These are phyloP conservation scores for Mentha longifolia DNA, from an alignment of 257 asterid genomes.

Conservation along the genomic window DNA sequence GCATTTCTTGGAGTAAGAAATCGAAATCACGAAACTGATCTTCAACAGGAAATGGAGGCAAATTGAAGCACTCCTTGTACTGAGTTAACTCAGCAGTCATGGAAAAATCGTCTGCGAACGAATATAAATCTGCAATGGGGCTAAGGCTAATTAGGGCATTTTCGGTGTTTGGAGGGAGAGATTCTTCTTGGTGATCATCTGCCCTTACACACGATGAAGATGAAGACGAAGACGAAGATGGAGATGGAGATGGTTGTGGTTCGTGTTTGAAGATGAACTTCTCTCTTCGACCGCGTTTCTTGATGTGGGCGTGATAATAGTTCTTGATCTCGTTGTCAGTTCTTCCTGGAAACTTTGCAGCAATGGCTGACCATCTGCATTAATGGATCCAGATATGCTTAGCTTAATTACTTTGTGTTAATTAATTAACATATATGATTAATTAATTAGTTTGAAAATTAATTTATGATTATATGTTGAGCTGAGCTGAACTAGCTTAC, in stretches of 20 bases:
- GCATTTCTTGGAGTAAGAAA: neutral
- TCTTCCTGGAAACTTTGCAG: constrained; percentile 49
- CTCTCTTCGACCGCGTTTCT: constrained; percentile 30
- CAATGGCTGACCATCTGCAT: constrained; percentile 63
- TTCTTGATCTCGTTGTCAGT: constrained; percentile 60
- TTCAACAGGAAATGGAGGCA: neutral
- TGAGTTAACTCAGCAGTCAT: neutral
- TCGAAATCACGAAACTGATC: neutral
- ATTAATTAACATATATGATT: too few species aligned
- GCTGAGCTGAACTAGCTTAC: constrained; percentile 28
- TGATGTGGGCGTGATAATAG: constrained; percentile 54
- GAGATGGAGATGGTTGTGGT: neutral
- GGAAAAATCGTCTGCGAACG: neutral
- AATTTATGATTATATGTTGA: too few species aligned
- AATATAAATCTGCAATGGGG: neutral
- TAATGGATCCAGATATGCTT: too few species aligned
- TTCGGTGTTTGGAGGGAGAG: too few species aligned
- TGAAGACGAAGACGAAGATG: neutral
- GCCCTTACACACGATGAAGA: neutral
- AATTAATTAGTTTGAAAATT: too few species aligned
- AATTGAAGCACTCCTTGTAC: neutral
- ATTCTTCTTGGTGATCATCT: neutral
- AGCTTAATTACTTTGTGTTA: too few species aligned
- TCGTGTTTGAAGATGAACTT: neutral
- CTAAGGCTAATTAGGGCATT: too few species aligned